Conservation (phyloP, 495 filamentous ascomycete genomes). For the Penicillium goetzii region DNA sequence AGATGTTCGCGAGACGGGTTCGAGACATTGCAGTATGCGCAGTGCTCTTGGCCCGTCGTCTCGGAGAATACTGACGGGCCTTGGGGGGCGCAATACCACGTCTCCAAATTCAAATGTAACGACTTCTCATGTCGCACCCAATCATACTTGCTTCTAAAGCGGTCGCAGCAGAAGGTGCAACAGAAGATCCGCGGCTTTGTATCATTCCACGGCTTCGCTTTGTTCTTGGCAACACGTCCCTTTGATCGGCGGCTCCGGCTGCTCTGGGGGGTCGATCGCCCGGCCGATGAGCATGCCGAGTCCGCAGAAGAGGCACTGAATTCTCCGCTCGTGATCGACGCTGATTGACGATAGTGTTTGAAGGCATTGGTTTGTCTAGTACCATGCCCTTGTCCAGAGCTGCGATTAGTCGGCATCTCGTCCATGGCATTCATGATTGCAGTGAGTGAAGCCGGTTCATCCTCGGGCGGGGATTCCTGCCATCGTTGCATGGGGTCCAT, state of each 20-base stretch:
- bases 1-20: slow-evolving; percentile 27
- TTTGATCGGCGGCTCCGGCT: slow-evolving; percentile 1
- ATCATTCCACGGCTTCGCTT: slow-evolving; percentile 10
- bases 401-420: slow-evolving; percentile 27
- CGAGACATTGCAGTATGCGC: slow-evolving; percentile 22
- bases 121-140: slow-evolving; percentile 82
- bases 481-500: slow-evolving; percentile 67
- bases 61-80: slow-evolving; percentile 37
- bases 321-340: slow-evolving; percentile 32
- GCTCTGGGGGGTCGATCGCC: slow-evolving; percentile 9
- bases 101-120: slow-evolving; percentile 71
- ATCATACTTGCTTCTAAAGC: slow-evolving; percentile 76
- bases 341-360: slow-evolving; percentile 61
- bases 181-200: slow-evolving; percentile 52
- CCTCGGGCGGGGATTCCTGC: slow-evolving; percentile 73
- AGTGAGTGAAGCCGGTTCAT: slow-evolving; percentile 71
- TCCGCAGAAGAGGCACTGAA: slow-evolving; percentile 22
- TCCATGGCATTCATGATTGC: slow-evolving; percentile 71
- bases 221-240: slow-evolving; percentile 4
- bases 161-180: slow-evolving; percentile 80
- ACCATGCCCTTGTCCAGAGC: too few species aligned
- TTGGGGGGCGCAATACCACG: slow-evolving; percentile 72
- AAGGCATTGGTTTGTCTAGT: slow-evolving; percentile 50
- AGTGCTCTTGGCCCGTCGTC: slow-evolving; percentile 15
- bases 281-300: slow-evolving; percentile 15